Evolutionary conservation across 768 basidiomycete species (phyloP), one percentile per base, ranked within the genome.

Genomic region (Mycena epipterygia): DNA sequence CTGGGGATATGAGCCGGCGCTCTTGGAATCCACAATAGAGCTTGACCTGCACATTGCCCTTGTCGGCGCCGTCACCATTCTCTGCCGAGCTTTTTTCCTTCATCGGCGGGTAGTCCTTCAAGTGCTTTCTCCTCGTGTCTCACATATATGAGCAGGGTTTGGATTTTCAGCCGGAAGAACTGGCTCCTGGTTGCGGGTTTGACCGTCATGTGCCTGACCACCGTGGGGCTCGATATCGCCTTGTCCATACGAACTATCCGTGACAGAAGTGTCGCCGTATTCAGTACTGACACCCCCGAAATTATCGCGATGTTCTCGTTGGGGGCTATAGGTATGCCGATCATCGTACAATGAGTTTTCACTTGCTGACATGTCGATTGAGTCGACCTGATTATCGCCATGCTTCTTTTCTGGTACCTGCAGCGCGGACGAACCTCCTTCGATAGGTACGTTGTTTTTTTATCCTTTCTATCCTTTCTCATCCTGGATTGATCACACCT

Each of bases 71-170:
- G 68, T 74, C 0, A 68, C 48, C 39, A 33, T 75, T 17, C 30
- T 70, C 29, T 75, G 72, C 23, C 74, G 73, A 53, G n/a, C 49
- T 8, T 73, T 72, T 35, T 76, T 75, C 30, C 56, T 76, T 14
- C 41, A 51, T 23, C 58, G 75, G 73, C 73, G 21, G 25, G 68
- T 60, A 8, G 23, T 21, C n/a, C 16, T 49, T 23, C 25, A 42
- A 37, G 6, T 29, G 21, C 6, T 58, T 30, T 32, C 29, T 56
- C 39, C 25, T 23, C 27, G 53, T 51, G 30, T 56, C 35, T 23
- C 56, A 49, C 21, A 17, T 49, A 39, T 25, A 6, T 61, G 39
- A 14, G 6, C 51, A 74, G 73, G 30, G 65, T 74, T 6, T 74
- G 71, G 73, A 33, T 48, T 16, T 67, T 74, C 44, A 74, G 70